phyloP scores from a whole-genome alignment of 1,139 yeast genomes.

The Arxiozyma heterogenica region DNA sequence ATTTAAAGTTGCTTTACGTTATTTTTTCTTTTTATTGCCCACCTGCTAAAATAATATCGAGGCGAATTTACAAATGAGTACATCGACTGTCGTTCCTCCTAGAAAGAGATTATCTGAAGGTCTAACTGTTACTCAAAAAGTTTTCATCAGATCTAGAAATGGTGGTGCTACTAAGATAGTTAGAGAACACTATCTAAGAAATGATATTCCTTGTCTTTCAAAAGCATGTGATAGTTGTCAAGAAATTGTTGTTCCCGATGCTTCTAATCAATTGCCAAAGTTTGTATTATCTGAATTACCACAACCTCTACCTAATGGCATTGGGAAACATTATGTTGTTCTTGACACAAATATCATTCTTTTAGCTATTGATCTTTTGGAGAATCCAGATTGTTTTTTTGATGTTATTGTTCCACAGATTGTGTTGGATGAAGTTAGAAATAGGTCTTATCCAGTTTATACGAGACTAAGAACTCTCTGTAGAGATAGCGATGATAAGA shows the following conservation, averaged over 20 bases:
- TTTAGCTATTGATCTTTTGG: slow-evolving; percentile 83
- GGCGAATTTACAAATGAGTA: slow-evolving; percentile 9
- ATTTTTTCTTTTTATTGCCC: too few species aligned
- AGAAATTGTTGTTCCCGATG: slow-evolving; percentile 32
- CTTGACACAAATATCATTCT: slow-evolving; percentile 84
- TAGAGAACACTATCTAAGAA: slow-evolving; percentile 85
- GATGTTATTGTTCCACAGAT: slow-evolving; percentile 93
- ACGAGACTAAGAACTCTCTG: slow-evolving; percentile 72
- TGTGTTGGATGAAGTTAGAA: slow-evolving; percentile 86
- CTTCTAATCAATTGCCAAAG: slow-evolving; percentile 36
- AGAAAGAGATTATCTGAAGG: slow-evolving; percentile 37
- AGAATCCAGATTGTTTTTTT: slow-evolving; percentile 63
- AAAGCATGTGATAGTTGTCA: slow-evolving; percentile 54
- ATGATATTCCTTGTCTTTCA: slow-evolving; percentile 87
- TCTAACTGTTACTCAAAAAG: slow-evolving; percentile 74
- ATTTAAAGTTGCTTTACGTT: too few species aligned
- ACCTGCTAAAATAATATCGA: not conserved
- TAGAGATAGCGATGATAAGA: slow-evolving; percentile 49
- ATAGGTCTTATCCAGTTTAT: slow-evolving; percentile 80
- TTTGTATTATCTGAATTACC: slow-evolving; percentile 34
- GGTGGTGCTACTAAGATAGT: slow-evolving; percentile 89
- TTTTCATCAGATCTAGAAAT: slow-evolving; percentile 79
- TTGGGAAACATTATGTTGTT: slow-evolving; percentile 66
- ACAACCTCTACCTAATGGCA: slow-evolving; percentile 31
- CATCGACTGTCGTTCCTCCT: slow-evolving; percentile 12